Evolutionary conservation across 1,139 yeast genomes (phyloP).

Genomic region (Wickerhamiella infanticola): DNA sequence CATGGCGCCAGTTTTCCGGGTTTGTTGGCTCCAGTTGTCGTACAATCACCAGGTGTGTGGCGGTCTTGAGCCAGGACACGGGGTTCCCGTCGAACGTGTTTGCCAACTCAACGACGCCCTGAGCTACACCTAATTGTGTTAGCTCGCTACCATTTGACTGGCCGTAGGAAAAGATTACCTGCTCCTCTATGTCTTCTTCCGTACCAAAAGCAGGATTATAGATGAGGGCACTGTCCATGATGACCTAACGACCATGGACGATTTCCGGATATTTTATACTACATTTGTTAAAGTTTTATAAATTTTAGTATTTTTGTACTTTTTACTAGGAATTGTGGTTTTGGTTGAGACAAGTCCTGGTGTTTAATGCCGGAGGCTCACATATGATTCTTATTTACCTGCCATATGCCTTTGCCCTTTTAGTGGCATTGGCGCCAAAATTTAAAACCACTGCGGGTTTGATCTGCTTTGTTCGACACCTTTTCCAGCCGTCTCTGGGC

Average conservation of each 20-base stretch:
- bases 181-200: constrained; percentile 12
- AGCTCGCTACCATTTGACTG: constrained; percentile 5
- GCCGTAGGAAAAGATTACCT: constrained; percentile 9
- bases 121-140: constrained; percentile 13
- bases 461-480: not conserved
- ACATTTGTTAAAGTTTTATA: too few relatives aligned
- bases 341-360: too few relatives aligned
- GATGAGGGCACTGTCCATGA: constrained; percentile 12
- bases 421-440: not conserved
- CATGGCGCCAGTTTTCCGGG: constrained; percentile 4
- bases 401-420: not conserved
- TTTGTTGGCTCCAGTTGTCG: constrained; percentile 1
- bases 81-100: constrained; percentile 9
- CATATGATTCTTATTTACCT: too few relatives aligned
- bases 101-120: constrained; percentile 15
- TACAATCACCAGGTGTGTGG: constrained; percentile 1
- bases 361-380: too few relatives aligned
- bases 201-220: constrained; percentile 14
- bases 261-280: too few relatives aligned
- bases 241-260: not conserved
- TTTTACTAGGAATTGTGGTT: too few relatives aligned
- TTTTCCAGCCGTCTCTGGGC: not conserved
- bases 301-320: too few relatives aligned
- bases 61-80: constrained; percentile 2
- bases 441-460: not conserved